Evolutionary conservation across 2,329 filamentous ascomycete genomes (phyloP), one percentile per base, ranked within the genome.

Genomic region (Phaeosphaeriaceae sp.): DNA sequence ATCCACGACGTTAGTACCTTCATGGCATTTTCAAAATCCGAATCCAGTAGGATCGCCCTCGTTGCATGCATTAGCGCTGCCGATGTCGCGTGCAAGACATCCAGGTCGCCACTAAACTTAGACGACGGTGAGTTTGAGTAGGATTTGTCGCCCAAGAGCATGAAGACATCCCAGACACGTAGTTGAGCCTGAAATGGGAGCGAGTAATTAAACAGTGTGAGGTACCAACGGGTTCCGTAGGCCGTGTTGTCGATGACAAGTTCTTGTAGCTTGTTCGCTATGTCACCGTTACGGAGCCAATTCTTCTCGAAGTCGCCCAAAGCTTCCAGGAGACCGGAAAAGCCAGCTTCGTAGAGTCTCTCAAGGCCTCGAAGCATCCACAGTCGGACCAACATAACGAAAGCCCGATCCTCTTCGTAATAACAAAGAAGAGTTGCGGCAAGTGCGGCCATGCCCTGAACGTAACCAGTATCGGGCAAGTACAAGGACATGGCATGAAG

Each of bases 21-120:
- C 94, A 99, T 99, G 38, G 89, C 89, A 66, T 95, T 96, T 72
- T 99, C 94, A 73, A 97, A 99, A 71, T 99, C 94, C 15, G 90
- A 91, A 64, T 95, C 92, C 5, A 97, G 79, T 26, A 99, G 80
- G 42, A 96, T 90, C 54, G 96, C 90, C 30, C 90, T 83, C 59
- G 94, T 89, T 15, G 91, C 92, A 70, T 96, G 91, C 39, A 97
- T 92, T 21, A 99, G 81, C 2, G 94, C 93, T 3, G 92, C 89
- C 54, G 89, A 89, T 5, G 92, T 89, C 9, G 94, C 93, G 73
- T 99, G 94, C 42, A 99, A 78, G 29, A 97, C 83, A 64, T 96
- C 92, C 29, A 97, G 81, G 43, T 91, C 89, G 32, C 84, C 82
- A 61, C 82, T 78, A 46, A 70, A 70, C 17, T 66, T 73, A 30